Conservation (phyloP, 495 filamentous ascomycete species). For the Hyaloscypha finlandica region DNA sequence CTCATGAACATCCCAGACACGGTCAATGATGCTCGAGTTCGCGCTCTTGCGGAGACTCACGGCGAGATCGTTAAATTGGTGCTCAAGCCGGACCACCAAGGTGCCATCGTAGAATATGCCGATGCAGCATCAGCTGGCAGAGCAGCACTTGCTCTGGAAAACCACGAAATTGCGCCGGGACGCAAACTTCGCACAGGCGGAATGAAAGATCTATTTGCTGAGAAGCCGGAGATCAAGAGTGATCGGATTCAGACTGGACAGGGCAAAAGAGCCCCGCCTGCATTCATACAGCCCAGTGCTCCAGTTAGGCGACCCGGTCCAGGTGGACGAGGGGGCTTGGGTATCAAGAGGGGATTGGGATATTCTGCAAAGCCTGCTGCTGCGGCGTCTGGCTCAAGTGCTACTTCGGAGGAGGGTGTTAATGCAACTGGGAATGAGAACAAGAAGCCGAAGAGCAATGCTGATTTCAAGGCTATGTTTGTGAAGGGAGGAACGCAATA, state of each 20-base stretch:
- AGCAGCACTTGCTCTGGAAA: constrained; percentile 73
- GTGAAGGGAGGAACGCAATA: constrained; percentile 33
- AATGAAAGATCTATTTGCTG: constrained; percentile 64
- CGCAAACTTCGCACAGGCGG: constrained; percentile 68
- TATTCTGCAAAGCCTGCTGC: constrained; percentile 40
- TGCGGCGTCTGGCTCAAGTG: constrained; percentile 23
- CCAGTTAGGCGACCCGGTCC: constrained; percentile 58
- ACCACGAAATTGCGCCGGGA: constrained; percentile 64
- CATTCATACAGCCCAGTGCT: constrained; percentile 52
- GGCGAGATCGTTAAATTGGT: constrained; percentile 64
- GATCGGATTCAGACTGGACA: constrained; percentile 45
- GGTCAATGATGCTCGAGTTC: constrained; percentile 69
- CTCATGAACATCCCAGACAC: constrained; percentile 71
- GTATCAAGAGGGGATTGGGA: constrained; percentile 56
- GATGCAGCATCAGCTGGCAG: constrained; percentile 71
- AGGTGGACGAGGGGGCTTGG: constrained; percentile 54
- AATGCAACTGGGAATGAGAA: constrained; percentile 27
- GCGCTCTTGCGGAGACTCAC: constrained; percentile 63
- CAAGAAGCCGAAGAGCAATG: constrained; percentile 71
- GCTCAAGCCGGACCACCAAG: constrained; percentile 75
- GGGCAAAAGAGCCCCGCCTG: constrained; percentile 42
- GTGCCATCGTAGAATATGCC: constrained; percentile 84
- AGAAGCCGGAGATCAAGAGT: constrained; percentile 50
- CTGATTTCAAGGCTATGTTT: constrained; percentile 84
- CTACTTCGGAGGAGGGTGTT: constrained; percentile 2